Base-by-base conservation (phyloP, 2,329 filamentous ascomycete species). In the Chaetomium olivaceum region DNA sequence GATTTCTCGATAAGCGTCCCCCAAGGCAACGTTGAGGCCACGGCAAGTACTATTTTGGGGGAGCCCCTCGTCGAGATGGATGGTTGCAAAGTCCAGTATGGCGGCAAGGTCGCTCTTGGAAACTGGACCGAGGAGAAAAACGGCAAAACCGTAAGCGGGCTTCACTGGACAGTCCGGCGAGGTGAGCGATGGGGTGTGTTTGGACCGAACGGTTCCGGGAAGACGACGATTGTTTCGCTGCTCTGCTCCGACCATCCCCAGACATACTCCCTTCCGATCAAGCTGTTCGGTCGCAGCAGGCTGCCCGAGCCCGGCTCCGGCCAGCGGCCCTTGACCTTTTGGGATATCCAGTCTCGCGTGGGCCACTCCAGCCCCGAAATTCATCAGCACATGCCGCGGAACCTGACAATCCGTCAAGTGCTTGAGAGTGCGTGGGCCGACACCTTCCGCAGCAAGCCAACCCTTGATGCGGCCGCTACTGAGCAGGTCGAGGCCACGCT, bases 231-330 rank as follows among this genome's bases (percentile, higher is more conserved):
- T 48, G 85, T 98, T 31, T 95, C 93, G 5, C 83, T 99, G 6
- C 91, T 99, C 66, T 96, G 92, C 66, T 98, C 94, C 0, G 95
- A 99, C 74, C 95, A 99, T 73, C 95, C 95, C 0, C 94, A 98
- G 77, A 89, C 93, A 0, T 99, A 98, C 76, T 92, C 91, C 0
- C 86, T 93, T 27, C 93, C 94, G 0, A 89, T 99, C 67, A 89
- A 87, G 71, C 83, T 97, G 16, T 98, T 99, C 75, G 92, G 93
- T 0, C 87, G 88, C 25, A 90, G 89, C 62, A 87, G 95, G 23
- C 82, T 97, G 0, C 93, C 94, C 0, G 86, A 90, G 63, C 85
- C 86, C 0, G 91, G 90, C 0, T 87, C 86, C 0, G 81, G 80
- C 1, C 76, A 86, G 62, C 84, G 85, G 0, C 93, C 92, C 0